These are phyloP conservation scores for Cubamyces sp. DNA, from an alignment of 768 basidiomycete genomes.

Conservation along the genomic window DNA sequence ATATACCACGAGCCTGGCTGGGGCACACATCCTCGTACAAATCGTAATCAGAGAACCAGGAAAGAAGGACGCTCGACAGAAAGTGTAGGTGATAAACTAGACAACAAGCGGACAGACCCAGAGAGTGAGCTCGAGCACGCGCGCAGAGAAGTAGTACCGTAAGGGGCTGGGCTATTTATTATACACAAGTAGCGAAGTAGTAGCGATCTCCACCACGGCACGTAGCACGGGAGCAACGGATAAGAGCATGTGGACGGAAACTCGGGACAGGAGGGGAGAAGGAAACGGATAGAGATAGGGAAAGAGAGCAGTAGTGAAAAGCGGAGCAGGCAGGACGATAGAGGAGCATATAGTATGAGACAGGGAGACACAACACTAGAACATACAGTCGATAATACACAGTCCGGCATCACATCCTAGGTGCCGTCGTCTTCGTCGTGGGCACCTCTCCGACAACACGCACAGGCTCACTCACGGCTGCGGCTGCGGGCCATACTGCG, in stretches of 20 bases:
- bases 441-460: background rate
- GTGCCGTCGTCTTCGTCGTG: too few relatives aligned
- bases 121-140: too few relatives aligned
- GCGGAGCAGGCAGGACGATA: background rate
- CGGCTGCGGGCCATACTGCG: slow-evolving; percentile 11
- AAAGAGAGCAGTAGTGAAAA: background rate
- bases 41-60: too few relatives aligned
- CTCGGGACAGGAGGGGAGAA: background rate
- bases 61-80: too few relatives aligned
- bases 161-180: too few relatives aligned
- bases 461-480: background rate
- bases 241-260: too few relatives aligned
- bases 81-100: background rate
- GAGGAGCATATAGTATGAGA: background rate
- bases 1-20: too few relatives aligned
- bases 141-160: too few relatives aligned
- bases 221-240: too few relatives aligned
- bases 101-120: background rate
- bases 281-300: background rate
- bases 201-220: too few relatives aligned
- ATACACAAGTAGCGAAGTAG: too few relatives aligned
- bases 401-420: background rate
- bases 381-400: slow-evolving; percentile 17
- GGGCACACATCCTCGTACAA: too few relatives aligned
- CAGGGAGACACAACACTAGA: slow-evolving; percentile 4